A percentile compares a stretch with the other conserved stretches of the same genome.
phyloP scores from a whole-genome alignment of 2,329 filamentous ascomycete genomes.

The Diaporthe citri region DNA sequence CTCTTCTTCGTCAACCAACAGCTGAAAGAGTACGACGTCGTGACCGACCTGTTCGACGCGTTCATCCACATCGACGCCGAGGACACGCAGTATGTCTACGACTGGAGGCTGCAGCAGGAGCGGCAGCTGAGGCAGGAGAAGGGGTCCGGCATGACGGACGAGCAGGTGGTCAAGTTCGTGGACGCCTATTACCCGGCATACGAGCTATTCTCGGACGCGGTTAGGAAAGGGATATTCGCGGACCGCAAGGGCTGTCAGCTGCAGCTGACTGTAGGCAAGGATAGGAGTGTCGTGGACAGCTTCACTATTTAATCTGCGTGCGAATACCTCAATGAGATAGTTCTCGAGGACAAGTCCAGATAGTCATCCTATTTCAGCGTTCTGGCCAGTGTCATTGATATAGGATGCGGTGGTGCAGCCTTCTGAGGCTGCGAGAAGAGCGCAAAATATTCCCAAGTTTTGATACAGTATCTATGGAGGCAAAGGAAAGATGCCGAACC shows the following conservation, averaged over 20 bases:
- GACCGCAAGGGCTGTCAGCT: conserved; percentile 67
- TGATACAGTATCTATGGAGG: background rate
- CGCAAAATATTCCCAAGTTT: background rate
- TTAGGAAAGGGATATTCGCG: conserved; percentile 69
- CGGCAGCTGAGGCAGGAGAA: conserved; percentile 73
- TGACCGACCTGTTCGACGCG: conserved; percentile 65
- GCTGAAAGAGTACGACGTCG: conserved; percentile 60
- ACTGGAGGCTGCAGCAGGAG: conserved; percentile 88
- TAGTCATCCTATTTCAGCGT: background rate
- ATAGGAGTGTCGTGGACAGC: conserved; percentile 70
- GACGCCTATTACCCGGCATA: conserved; percentile 79
- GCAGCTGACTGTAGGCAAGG: conserved; percentile 70
- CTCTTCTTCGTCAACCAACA: conserved; percentile 64
- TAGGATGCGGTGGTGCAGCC: background rate
- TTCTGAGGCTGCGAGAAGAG: background rate
- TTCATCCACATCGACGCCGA: conserved; percentile 77
- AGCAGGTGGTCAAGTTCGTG: conserved; percentile 82
- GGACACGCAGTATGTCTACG: conserved; percentile 81
- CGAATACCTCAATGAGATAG: background rate
- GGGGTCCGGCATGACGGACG: conserved; percentile 84
- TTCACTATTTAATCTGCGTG: background rate
- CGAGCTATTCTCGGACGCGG: conserved; percentile 73
- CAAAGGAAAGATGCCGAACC: background rate
- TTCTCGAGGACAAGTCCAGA: background rate
- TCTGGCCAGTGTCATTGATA: background rate